Conservation (phyloP, 2,329 filamentous ascomycete species). For the Claviceps pazoutovae region DNA sequence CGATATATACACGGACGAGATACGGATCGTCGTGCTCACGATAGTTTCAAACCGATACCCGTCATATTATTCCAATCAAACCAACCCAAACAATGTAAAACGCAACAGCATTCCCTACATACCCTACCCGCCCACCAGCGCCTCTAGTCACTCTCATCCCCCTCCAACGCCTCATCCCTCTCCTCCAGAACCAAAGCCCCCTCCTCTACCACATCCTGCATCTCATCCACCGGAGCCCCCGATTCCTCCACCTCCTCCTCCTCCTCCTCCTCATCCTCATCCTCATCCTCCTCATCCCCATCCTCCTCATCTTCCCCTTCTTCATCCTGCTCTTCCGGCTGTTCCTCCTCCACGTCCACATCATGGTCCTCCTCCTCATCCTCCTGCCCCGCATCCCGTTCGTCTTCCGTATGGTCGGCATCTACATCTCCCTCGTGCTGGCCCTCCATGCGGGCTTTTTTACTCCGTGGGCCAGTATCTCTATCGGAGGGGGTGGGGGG, state of each 20-base stretch:
- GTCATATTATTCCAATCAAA: too few relatives aligned
- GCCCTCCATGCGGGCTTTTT: slow-evolving; percentile 29
- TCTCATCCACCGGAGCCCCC: slow-evolving; percentile 28
- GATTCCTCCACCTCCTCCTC: slow-evolving; percentile 26
- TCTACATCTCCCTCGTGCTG: slow-evolving; percentile 17
- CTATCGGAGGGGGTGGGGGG: slow-evolving; percentile 13
- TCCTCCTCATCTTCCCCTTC: slow-evolving; percentile 18
- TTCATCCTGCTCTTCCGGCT: slow-evolving; percentile 28
- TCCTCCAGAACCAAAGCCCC: slow-evolving; percentile 29
- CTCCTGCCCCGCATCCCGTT: slow-evolving; percentile 31
- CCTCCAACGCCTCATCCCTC: slow-evolving; percentile 49
- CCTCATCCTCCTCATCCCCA: slow-evolving; percentile 31
- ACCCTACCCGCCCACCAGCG: background rate
- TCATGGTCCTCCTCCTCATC: slow-evolving; percentile 25
- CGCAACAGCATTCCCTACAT: too few relatives aligned
- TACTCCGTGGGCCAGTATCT: slow-evolving; percentile 24
- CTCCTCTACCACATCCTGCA: slow-evolving; percentile 39
- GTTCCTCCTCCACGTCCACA: slow-evolving; percentile 30
- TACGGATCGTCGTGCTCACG: too few relatives aligned
- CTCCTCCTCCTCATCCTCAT: slow-evolving; percentile 24
- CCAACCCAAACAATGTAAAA: too few relatives aligned
- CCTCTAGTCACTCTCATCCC: slow-evolving; percentile 41
- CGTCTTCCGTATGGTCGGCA: slow-evolving; percentile 10
- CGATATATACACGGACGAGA: too few relatives aligned
- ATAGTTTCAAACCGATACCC: too few relatives aligned